Base-by-base conservation (phyloP, 768 basidiomycete genomes). In the Trametes gibbosa region DNA sequence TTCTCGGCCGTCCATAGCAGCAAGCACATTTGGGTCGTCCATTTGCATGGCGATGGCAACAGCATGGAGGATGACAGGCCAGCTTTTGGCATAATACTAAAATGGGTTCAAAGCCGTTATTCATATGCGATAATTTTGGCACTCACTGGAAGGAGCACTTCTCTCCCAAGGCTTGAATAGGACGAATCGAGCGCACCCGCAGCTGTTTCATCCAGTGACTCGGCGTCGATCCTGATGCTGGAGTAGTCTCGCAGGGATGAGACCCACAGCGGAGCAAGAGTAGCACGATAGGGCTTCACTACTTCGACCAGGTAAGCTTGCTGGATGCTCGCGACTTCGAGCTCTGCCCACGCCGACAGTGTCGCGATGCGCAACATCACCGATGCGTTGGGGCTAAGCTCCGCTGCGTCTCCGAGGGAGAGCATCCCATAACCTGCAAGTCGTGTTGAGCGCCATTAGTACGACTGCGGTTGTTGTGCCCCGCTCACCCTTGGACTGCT, bases 311-410 rank as follows among this genome's bases (percentile, higher is more conserved):
- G 79, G 70, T 97, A 98, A 1, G 71, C 65, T 66, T 95, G 92
- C 32, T 83, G 78, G 0, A 78, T 70, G 53, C 89, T 87, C 2
- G 95, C 86, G 3, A 93, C 82, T 68, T 93, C 84, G 16, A 99
- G 78, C 69, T 96, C 89, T 7, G 95, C 95, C 96, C 96, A 99
- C 0, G 95, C 96, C 1, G 94, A 90, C 37, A 98, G 76, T 0
- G 92, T 90, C 1, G 95, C 94, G 24, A 98, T 90, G 53, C 93
- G 84, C 49, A 99, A 75, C 92, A 97, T 96, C 39, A 94, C 89
- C 0, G 94, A 91, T 3, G 95, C 96, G 66, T 98, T 98, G 4
- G 95, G 91, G 59, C 93, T 92, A 12, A 95, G 78, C 68, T 96
- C 87, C 17, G 84, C 85, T 0, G 91, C 84, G 61, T 93, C 92